phyloP scores from a whole-genome alignment of 2,329 filamentous ascomycete genomes.

The Hypoxylon sp. region DNA sequence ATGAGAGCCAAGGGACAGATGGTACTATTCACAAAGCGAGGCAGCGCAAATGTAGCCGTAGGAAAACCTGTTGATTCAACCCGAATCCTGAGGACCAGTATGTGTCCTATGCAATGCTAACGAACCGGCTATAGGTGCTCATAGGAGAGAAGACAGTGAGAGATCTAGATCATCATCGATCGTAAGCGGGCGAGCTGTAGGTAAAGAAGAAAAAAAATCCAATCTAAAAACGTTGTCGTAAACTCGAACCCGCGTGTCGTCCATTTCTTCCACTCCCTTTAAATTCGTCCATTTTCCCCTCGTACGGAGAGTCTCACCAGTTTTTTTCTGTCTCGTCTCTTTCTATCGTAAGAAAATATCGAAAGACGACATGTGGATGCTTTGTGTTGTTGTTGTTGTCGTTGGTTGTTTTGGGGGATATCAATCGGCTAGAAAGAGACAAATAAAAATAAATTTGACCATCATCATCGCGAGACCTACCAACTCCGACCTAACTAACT shows the following conservation, averaged over 20 bases:
- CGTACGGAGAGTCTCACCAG: neutral
- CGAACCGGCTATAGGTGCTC: constrained; percentile 30
- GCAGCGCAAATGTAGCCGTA: constrained; percentile 3
- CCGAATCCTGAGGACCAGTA: constrained; percentile 8
- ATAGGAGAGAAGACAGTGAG: constrained; percentile 4
- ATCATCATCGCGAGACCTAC: constrained; percentile 4
- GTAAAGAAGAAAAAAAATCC: constrained; percentile 11
- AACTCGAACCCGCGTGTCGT: neutral
- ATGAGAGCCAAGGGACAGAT: neutral
- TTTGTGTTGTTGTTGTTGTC: neutral
- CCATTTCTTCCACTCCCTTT: constrained; percentile 4
- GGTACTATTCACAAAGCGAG: neutral
- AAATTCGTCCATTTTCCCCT: neutral
- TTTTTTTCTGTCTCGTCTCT: constrained; percentile 7
- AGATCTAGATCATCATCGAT: constrained; percentile 11
- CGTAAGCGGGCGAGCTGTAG: neutral
- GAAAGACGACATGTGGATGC: neutral
- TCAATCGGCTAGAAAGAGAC: constrained; percentile 18
- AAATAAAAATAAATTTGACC: constrained; percentile 1
- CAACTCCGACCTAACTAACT: constrained; percentile 19
- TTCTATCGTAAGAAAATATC: constrained; percentile 2
- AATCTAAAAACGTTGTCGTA: constrained; percentile 14
- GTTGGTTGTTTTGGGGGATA: constrained; percentile 21
- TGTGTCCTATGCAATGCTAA: constrained; percentile 26
- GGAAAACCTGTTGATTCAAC: constrained; percentile 21